phyloP scores from a whole-genome alignment of 306 rosid species.

The Cicer arietinum region DNA sequence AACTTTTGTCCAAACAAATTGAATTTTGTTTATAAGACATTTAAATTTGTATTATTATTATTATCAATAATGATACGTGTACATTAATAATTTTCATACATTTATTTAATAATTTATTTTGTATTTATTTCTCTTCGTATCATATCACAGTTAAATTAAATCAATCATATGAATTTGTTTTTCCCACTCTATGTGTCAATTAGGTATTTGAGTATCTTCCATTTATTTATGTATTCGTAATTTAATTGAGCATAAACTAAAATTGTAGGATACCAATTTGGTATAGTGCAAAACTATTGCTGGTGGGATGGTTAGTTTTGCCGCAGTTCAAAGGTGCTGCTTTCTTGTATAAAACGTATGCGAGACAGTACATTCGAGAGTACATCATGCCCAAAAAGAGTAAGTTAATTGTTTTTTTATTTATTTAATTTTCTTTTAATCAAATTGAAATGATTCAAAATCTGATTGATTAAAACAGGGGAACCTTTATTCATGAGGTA shows the following conservation, averaged over 20 bases:
- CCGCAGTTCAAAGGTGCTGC: constrained; percentile 95
- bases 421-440: not conserved
- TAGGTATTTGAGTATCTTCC: no score
- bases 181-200: no score
- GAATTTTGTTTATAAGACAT: no score
- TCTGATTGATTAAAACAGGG: constrained; percentile 27
- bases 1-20: no score
- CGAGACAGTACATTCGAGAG: constrained; percentile 61
- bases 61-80: no score
- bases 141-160: no score
- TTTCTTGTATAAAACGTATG: constrained; percentile 76
- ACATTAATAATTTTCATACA: no score
- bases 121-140: no score
- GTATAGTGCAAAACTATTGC: constrained; percentile 69
- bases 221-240: no score
- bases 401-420: constrained; percentile 35
- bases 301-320: constrained; percentile 86
- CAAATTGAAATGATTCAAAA: constrained; percentile 3
- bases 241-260: not conserved
- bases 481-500: constrained; percentile 45
- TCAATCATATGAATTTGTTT: no score
- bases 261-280: constrained; percentile 77
- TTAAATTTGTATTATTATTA: no score
- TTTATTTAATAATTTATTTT: no score
- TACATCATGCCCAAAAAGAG: constrained; percentile 56